Conservation (phyloP, 768 basidiomycete species). For the Heimioporus sp. region DNA sequence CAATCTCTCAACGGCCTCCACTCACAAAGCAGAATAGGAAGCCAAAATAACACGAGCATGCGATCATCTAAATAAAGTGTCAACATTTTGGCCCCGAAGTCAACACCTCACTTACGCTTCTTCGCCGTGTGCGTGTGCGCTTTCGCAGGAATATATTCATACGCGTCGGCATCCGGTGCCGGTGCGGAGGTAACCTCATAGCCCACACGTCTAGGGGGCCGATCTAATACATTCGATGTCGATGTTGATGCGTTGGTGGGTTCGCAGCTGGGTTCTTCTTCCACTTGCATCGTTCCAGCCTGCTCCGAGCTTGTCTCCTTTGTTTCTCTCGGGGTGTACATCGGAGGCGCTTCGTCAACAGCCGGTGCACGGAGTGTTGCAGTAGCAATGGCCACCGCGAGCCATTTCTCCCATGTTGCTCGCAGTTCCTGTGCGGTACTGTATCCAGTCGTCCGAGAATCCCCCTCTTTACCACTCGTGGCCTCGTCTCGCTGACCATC, state of each 20-base stretch:
- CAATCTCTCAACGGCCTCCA: conserved; percentile 15
- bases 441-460: conserved; percentile 37
- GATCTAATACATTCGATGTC: conserved; percentile 28
- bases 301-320: conserved; percentile 11
- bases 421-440: conserved; percentile 62
- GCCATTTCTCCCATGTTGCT: conserved; percentile 75
- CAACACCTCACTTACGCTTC: conserved; percentile 53
- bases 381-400: conserved; percentile 51
- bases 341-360: conserved; percentile 62
- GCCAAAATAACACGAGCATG: conserved; percentile 85
- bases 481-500: conserved; percentile 31
- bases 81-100: not conserved
- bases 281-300: not conserved
- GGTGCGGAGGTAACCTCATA: conserved; percentile 48
- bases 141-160: conserved; percentile 56
- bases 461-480: conserved; percentile 32
- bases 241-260: conserved; percentile 15
- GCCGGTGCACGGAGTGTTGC: conserved; percentile 42
- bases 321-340: conserved; percentile 65
- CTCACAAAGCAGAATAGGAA: conserved; percentile 79
- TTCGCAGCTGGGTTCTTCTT: conserved; percentile 5
- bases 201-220: conserved; percentile 43
- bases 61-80: conserved; percentile 57
- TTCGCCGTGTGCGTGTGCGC: conserved; percentile 44
- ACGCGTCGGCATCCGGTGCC: conserved; percentile 68